These are phyloP conservation scores for Pseudonitzschia pungens DNA, from an alignment of 108 stramenopile species.

Conservation along the genomic window DNA sequence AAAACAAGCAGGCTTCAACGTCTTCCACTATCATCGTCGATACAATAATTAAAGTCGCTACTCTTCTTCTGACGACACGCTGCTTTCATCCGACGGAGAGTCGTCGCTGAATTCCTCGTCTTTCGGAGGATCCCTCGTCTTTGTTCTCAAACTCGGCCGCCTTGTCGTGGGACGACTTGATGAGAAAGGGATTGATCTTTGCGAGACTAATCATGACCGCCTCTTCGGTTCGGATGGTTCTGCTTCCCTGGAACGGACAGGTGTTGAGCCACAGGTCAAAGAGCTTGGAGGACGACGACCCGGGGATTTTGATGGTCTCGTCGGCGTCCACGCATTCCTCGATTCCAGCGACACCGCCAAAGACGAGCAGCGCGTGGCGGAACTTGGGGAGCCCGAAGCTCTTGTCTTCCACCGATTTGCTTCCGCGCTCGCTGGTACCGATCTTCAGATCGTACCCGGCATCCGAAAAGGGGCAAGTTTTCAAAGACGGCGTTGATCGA, in stretches of 20 bases:
- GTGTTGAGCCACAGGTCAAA: slow-evolving; percentile 94
- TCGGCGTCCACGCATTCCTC: slow-evolving; percentile 96
- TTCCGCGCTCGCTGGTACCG: slow-evolving; percentile 93
- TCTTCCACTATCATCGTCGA: slow-evolving; percentile 14
- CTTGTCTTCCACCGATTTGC: slow-evolving; percentile 75
- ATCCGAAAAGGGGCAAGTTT: slow-evolving; percentile 75
- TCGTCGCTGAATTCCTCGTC: slow-evolving; percentile 69
- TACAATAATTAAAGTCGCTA: background rate
- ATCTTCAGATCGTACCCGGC: slow-evolving; percentile 93
- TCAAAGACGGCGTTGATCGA: slow-evolving; percentile 85
- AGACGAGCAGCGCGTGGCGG: slow-evolving; percentile 86
- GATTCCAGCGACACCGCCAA: slow-evolving; percentile 97
- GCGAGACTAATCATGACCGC: slow-evolving; percentile 81
- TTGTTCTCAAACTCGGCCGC: slow-evolving; percentile 19
- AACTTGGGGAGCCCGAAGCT: slow-evolving; percentile 66
- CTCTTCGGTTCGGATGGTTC: slow-evolving; percentile 91
- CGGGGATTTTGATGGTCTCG: slow-evolving; percentile 81
- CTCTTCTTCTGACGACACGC: slow-evolving; percentile 27
- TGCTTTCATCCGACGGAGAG: slow-evolving; percentile 67
- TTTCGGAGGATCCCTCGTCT: slow-evolving; percentile 19
- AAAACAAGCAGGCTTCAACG: background rate
- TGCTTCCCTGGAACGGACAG: slow-evolving; percentile 81
- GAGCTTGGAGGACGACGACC: slow-evolving; percentile 73
- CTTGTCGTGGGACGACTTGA: slow-evolving; percentile 46
- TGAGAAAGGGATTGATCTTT: slow-evolving; percentile 63